Conservation (phyloP, 179 eudicot genomes). For the Carnegiea gigantea region DNA sequence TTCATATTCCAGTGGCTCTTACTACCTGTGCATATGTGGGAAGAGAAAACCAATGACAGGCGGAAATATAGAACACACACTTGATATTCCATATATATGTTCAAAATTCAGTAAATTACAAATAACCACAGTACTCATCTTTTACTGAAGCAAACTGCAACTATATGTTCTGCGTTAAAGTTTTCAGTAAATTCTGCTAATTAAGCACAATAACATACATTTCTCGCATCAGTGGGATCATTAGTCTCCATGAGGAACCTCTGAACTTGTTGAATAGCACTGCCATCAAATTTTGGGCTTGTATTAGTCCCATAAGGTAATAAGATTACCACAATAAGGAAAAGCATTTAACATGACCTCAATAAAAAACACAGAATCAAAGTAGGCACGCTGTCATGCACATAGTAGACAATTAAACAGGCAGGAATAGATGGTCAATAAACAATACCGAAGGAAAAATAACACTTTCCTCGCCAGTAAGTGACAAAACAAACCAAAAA, state of each 20-base stretch:
- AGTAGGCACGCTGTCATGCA: background rate
- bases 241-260: constrained; percentile 69
- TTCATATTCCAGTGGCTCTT: too few relatives aligned
- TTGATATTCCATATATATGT: too few relatives aligned
- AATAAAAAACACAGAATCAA: background rate
- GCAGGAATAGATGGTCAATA: background rate
- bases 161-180: background rate
- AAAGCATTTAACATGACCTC: background rate
- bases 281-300: constrained; percentile 32
- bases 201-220: constrained; percentile 50
- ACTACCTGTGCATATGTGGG: background rate
- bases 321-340: background rate
- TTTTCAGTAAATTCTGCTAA: background rate
- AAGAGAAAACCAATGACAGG: background rate
- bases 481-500: background rate
- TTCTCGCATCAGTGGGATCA: constrained; percentile 62
- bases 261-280: constrained; percentile 82
- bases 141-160: background rate
- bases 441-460: background rate
- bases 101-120: background rate
- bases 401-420: background rate
- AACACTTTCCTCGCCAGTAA: background rate
- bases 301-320: background rate
- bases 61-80: background rate
- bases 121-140: background rate